These are phyloP conservation scores for Lentinula guzmanii DNA, from an alignment of 768 basidiomycete species.

Conservation along the genomic window DNA sequence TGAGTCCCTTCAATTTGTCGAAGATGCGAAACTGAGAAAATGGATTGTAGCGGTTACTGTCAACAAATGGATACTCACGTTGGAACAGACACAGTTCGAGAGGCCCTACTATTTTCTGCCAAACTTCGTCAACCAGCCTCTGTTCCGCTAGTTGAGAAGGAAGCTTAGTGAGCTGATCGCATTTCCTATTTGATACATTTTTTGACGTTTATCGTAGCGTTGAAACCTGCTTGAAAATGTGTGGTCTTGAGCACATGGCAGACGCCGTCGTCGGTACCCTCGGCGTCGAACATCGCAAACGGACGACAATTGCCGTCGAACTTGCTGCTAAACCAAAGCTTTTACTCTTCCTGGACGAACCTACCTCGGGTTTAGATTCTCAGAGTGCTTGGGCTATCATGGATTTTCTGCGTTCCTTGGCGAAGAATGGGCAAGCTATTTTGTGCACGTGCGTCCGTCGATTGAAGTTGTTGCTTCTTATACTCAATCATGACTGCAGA, in stretches of 20 bases:
- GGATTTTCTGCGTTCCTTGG: conserved; percentile 67
- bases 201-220: conserved; percentile 26
- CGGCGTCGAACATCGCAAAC: conserved; percentile 69
- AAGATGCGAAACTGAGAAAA: no score
- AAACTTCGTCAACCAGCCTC: conserved; percentile 67
- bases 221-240: conserved; percentile 44
- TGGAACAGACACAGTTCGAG: conserved; percentile 69
- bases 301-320: conserved; percentile 84
- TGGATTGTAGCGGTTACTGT: conserved; percentile 58
- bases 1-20: conserved; percentile 10
- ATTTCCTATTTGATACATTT: background rate
- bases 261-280: conserved; percentile 67
- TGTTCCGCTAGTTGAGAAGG: conserved; percentile 64
- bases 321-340: conserved; percentile 82
- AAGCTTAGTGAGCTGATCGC: conserved; percentile 56
- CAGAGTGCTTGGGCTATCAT: conserved; percentile 85
- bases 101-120: conserved; percentile 78
- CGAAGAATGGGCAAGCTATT: conserved; percentile 80
- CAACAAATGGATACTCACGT: conserved; percentile 85
- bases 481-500: background rate
- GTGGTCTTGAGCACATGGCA: conserved; percentile 58
- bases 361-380: conserved; percentile 77
- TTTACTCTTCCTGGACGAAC: conserved; percentile 84
- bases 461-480: background rate
- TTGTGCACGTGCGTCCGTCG: conserved; percentile 68